Percentiles rank a stretch among this genome's conserved stretches.
phyloP scores from a whole-genome alignment of 768 basidiomycete species.

The Leucosporidium creatinivorum region DNA sequence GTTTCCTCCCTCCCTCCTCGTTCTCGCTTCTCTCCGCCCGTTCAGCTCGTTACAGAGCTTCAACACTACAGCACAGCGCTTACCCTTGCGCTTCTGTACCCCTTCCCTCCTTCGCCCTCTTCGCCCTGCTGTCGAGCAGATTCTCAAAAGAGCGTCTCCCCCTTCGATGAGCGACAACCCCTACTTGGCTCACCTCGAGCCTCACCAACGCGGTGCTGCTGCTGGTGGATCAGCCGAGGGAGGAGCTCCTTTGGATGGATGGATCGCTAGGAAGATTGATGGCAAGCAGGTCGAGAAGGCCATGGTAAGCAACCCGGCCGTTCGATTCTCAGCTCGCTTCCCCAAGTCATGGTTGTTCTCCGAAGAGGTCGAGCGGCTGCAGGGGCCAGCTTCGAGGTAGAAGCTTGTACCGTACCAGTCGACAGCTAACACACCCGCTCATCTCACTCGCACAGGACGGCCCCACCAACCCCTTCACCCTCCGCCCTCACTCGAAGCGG shows the following conservation, averaged over 20 bases:
- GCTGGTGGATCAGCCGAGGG: conserved; percentile 9
- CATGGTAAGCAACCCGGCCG: conserved; percentile 58
- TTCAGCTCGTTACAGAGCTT: too few species aligned
- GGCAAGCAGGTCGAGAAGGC: conserved; percentile 60
- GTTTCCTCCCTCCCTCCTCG: too few species aligned
- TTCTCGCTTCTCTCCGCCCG: too few species aligned
- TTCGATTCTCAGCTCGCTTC: background rate
- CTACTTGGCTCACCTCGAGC: conserved; percentile 49
- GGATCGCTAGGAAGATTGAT: conserved; percentile 61
- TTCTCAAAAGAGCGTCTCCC: background rate
- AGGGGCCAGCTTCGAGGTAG: too few species aligned
- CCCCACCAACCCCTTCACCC: conserved; percentile 82
- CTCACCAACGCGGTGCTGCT: conserved; percentile 8
- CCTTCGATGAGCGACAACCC: conserved; percentile 46
- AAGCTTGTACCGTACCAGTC: too few species aligned
- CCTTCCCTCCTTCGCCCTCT: too few species aligned
- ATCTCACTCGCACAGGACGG: conserved; percentile 51
- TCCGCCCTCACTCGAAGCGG: conserved; percentile 61
- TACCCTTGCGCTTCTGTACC: too few species aligned
- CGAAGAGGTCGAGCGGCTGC: background rate
- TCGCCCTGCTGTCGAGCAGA: background rate
- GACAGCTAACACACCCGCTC: background rate
- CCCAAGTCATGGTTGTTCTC: background rate
- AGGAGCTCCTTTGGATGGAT: conserved; percentile 60
- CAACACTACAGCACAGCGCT: too few species aligned